Conservation (phyloP, 2,329 filamentous ascomycete species). For the Venturiaceae sp. region DNA sequence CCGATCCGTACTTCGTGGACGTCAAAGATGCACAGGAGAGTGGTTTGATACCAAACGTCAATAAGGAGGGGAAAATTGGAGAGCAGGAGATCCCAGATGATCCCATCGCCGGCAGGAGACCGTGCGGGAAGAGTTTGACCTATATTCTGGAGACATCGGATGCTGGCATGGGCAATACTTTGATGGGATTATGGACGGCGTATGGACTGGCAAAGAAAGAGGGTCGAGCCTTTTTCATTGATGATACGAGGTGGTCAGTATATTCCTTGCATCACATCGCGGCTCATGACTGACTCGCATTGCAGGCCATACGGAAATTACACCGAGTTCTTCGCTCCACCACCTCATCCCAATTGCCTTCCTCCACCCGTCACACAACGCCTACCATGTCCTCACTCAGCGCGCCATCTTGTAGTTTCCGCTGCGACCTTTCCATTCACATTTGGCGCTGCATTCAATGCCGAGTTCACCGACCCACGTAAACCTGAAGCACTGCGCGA, state of each 20-base stretch:
- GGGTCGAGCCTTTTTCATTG: slow-evolving; percentile 69
- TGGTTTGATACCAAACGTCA: slow-evolving; percentile 24
- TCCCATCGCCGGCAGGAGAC: slow-evolving; percentile 25
- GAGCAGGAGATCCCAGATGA: slow-evolving; percentile 12
- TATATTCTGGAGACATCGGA: slow-evolving; percentile 67
- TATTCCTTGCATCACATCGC: background rate
- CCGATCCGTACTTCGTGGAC: slow-evolving; percentile 64
- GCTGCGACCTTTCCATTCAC: slow-evolving; percentile 54
- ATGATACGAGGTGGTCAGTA: slow-evolving; percentile 63
- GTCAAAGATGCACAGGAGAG: slow-evolving; percentile 53
- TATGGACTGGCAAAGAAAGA: slow-evolving; percentile 72
- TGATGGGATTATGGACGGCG: slow-evolving; percentile 75
- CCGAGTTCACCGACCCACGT: slow-evolving; percentile 40
- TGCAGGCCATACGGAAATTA: slow-evolving; percentile 65
- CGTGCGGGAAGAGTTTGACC: slow-evolving; percentile 64
- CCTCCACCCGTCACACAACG: slow-evolving; percentile 67
- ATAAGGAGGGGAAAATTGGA: slow-evolving; percentile 16
- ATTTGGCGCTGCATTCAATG: slow-evolving; percentile 51
- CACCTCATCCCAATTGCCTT: slow-evolving; percentile 55
- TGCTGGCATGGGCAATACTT: slow-evolving; percentile 64
- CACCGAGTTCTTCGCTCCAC: slow-evolving; percentile 58
- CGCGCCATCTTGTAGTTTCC: slow-evolving; percentile 66
- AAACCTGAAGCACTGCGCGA: slow-evolving; percentile 41
- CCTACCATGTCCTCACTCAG: slow-evolving; percentile 68
- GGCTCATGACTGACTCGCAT: background rate